Evolutionary conservation across 2,329 filamentous ascomycete species (phyloP).

Genomic region (Trichoderma citrinoviride): DNA sequence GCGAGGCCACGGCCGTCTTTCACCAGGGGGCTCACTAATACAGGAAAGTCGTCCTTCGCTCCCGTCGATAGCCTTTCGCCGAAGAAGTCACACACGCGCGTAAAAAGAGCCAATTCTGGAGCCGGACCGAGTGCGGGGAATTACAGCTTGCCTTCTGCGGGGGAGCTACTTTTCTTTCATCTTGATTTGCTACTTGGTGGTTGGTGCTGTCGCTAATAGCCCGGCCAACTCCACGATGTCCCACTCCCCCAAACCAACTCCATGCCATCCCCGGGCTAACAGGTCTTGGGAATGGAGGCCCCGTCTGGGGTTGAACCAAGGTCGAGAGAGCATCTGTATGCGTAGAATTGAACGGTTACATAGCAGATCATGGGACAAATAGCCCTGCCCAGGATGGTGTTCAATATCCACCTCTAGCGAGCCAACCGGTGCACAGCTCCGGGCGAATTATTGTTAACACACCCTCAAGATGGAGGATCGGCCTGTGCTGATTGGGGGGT

Average conservation of each 20-base stretch:
- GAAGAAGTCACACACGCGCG: not conserved
- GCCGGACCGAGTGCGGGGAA: not conserved
- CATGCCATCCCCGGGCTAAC: too few species aligned
- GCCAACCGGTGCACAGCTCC: not conserved
- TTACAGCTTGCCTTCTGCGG: not conserved
- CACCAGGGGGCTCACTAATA: not conserved
- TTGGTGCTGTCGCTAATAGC: too few species aligned
- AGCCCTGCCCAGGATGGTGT: not conserved
- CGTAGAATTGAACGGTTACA: not conserved
- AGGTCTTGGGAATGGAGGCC: too few species aligned
- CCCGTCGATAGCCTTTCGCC: not conserved
- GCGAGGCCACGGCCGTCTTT: not conserved
- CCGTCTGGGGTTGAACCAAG: not conserved
- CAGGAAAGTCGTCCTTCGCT: not conserved
- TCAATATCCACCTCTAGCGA: conserved; percentile 3
- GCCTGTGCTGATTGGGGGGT: not conserved
- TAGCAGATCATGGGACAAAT: not conserved
- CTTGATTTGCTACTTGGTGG: too few species aligned
- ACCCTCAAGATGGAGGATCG: conserved; percentile 3
- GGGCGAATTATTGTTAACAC: not conserved
- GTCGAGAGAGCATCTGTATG: too few species aligned
- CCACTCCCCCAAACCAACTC: too few species aligned
- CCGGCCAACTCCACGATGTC: too few species aligned
- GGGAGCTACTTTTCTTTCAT: too few species aligned
- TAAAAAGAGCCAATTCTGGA: too few species aligned